Conservation (phyloP, 2,329 filamentous ascomycete species). For the Beauveria australis region DNA sequence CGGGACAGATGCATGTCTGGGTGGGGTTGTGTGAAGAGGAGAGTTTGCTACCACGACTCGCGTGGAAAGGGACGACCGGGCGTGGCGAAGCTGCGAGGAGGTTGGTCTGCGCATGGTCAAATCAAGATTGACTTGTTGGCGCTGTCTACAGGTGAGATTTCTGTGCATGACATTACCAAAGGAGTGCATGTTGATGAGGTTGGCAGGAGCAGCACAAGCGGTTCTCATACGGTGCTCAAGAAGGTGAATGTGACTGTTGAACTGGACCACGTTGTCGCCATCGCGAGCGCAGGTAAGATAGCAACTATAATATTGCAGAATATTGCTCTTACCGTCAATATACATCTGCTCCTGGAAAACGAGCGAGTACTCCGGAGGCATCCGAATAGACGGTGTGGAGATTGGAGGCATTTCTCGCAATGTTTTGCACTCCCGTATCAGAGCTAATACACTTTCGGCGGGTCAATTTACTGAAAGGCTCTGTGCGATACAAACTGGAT, state of each 20-base stretch:
- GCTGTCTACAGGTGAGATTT: constrained; percentile 19
- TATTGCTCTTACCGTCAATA: no score
- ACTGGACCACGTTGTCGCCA: background rate
- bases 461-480: no score
- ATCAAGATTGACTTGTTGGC: constrained; percentile 20
- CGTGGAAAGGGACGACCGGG: constrained; percentile 16
- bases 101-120: constrained; percentile 21
- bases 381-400: background rate
- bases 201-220: background rate
- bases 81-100: background rate
- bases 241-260: constrained; percentile 11
- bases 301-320: no score
- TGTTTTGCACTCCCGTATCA: background rate
- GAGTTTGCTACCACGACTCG: constrained; percentile 20
- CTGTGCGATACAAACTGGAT: constrained; percentile 5
- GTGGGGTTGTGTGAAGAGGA: constrained; percentile 25
- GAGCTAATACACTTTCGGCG: no score
- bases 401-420: background rate
- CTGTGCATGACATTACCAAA: background rate
- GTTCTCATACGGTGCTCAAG: background rate
- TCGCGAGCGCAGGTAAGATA: no score
- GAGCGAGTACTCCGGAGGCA: background rate
- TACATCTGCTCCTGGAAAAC: background rate
- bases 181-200: no score
- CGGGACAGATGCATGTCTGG: constrained; percentile 26